Evolutionary conservation across 23 red algal species (phyloP).

Genomic region (Gracilaria caudata): DNA sequence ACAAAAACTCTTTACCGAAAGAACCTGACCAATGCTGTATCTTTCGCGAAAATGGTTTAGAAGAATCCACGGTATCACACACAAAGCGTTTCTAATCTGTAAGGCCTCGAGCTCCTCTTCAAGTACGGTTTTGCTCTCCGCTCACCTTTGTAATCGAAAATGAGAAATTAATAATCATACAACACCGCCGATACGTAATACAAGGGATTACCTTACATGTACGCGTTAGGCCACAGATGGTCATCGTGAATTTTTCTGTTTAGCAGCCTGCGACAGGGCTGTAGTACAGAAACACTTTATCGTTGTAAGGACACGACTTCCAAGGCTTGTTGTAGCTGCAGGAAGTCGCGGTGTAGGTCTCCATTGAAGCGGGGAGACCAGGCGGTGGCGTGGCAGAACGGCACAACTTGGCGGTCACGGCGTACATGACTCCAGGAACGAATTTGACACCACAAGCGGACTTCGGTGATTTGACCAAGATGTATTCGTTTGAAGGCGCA

Average conservation of each 20-base stretch:
- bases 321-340: slow-evolving; percentile 63
- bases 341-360: slow-evolving; percentile 52
- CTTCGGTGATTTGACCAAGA: slow-evolving; percentile 56
- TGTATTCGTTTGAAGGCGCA: slow-evolving; percentile 42
- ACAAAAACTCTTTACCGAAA: not conserved
- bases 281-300: slow-evolving; percentile 66
- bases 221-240: not conserved
- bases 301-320: slow-evolving; percentile 47
- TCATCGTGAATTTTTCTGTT: not conserved
- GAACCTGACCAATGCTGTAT: not conserved
- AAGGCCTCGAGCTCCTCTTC: not conserved
- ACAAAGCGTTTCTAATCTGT: not conserved
- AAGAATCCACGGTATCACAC: not conserved
- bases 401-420: slow-evolving; percentile 46
- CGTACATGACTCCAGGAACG: slow-evolving; percentile 31
- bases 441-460: slow-evolving; percentile 48
- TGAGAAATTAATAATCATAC: slow-evolving; percentile 4
- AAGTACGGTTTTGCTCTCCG: not conserved
- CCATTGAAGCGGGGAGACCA: slow-evolving; percentile 60
- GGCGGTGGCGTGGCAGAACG: slow-evolving; percentile 55
- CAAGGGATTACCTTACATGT: too few species aligned
- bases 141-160: not conserved
- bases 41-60: not conserved
- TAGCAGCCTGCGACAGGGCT: slow-evolving; percentile 45
- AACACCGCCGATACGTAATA: not conserved